phyloP scores from a whole-genome alignment of 2,329 filamentous ascomycete species.

The Clonostachys chloroleuca region DNA sequence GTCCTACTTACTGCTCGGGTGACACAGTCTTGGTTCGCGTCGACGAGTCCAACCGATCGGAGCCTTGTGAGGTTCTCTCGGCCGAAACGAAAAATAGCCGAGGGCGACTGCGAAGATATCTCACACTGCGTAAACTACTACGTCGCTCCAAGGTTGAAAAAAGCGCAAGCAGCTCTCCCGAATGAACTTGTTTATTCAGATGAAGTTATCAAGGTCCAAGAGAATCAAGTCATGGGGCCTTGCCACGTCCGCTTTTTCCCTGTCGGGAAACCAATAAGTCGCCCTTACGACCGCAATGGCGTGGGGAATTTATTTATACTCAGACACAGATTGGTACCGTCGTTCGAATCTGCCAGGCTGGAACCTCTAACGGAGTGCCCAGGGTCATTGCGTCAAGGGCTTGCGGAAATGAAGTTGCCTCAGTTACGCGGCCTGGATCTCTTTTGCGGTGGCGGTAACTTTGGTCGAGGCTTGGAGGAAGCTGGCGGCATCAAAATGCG shows the following conservation, averaged over 20 bases:
- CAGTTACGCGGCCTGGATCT: constrained; percentile 62
- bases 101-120: constrained; percentile 12
- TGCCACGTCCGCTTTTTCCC: constrained; percentile 58
- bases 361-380: constrained; percentile 28
- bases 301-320: constrained; percentile 65
- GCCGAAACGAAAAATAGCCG: constrained; percentile 18
- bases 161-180: constrained; percentile 19
- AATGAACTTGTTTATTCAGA: constrained; percentile 60
- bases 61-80: constrained; percentile 56
- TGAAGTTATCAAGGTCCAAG: constrained; percentile 27
- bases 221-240: constrained; percentile 38
- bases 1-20: constrained; percentile 37
- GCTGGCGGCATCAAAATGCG: constrained; percentile 59
- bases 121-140: constrained; percentile 36
- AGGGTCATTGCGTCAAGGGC: constrained; percentile 44
- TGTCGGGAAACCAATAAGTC: constrained; percentile 38
- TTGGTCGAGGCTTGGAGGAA: constrained; percentile 74
- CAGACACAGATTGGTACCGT: constrained; percentile 25
- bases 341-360: constrained; percentile 2
- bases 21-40: constrained; percentile 53
- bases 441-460: constrained; percentile 74
- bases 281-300: constrained; percentile 63
- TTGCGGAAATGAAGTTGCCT: constrained; percentile 25
- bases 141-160: constrained; percentile 38
- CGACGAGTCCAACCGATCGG: constrained; percentile 30